Percentiles rank a stretch among this genome's conserved stretches.
These are phyloP conservation scores for Coemansia erecta DNA, from an alignment of 192 early-diverging fungal species.

Conservation along the genomic window DNA sequence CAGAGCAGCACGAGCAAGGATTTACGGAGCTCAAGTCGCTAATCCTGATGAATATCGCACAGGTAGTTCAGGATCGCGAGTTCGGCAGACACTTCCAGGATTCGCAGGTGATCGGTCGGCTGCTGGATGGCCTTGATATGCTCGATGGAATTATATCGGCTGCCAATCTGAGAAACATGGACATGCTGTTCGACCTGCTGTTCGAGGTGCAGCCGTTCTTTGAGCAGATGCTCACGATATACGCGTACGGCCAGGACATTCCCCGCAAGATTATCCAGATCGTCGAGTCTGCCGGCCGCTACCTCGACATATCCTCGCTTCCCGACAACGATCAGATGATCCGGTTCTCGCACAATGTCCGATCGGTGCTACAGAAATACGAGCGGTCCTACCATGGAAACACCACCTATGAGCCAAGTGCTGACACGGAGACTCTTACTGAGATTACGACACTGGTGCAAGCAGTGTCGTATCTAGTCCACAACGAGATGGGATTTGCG, in stretches of 20 bases:
- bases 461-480: slow-evolving; percentile 35
- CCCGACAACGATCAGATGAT: slow-evolving; percentile 39
- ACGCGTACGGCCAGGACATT: slow-evolving; percentile 26
- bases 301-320: slow-evolving; percentile 39
- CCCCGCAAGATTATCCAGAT: slow-evolving; percentile 33
- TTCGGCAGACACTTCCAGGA: slow-evolving; percentile 20
- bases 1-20: slow-evolving; percentile 22
- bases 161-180: slow-evolving; percentile 45
- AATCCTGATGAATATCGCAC: slow-evolving; percentile 18
- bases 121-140: slow-evolving; percentile 53
- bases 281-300: slow-evolving; percentile 39
- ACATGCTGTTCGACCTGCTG: slow-evolving; percentile 36
- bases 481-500: slow-evolving; percentile 50
- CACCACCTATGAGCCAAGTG: background rate
- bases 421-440: slow-evolving; percentile 28
- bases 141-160: slow-evolving; percentile 48
- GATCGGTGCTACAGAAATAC: slow-evolving; percentile 28
- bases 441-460: slow-evolving; percentile 31
- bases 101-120: slow-evolving; percentile 16
- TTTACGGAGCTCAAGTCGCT: slow-evolving; percentile 39
- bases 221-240: slow-evolving; percentile 28
- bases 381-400: slow-evolving; percentile 10
- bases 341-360: slow-evolving; percentile 33
- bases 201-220: slow-evolving; percentile 42
- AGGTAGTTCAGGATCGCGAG: slow-evolving; percentile 5